Evolutionary conservation across 176 grass and related monocot genomes (phyloP).

Genomic region (Areca catechu): DNA sequence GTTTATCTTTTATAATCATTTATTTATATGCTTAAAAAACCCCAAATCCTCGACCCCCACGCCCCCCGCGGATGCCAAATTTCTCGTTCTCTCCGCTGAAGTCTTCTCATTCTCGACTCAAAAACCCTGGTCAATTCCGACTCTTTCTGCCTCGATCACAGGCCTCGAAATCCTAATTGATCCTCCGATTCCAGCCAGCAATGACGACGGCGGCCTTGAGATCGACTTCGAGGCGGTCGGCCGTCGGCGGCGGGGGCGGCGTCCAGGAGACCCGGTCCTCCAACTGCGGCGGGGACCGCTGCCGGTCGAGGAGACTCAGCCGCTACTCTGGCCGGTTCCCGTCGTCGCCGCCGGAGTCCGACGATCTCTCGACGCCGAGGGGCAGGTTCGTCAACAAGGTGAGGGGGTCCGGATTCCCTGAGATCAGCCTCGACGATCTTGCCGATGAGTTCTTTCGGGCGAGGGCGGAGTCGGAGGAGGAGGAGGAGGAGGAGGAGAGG

Average conservation of each 20-base stretch:
- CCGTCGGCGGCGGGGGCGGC: conserved; percentile 5
- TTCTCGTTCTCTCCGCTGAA: no score
- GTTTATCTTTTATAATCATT: no score
- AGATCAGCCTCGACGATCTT: conserved; percentile 91
- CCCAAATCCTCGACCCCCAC: no score
- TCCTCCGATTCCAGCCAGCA: background rate
- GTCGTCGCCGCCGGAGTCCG: conserved; percentile 37
- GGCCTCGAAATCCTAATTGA: background rate
- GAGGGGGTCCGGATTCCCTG: conserved; percentile 19
- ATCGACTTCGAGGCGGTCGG: conserved; percentile 15
- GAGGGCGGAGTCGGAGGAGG: conserved; percentile 82
- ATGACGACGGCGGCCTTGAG: conserved; percentile 20
- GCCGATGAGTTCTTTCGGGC: conserved; percentile 87
- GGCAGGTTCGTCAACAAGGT: conserved; percentile 69
- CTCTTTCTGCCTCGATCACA: no score
- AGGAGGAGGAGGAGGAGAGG: conserved; percentile 27
- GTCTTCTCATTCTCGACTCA: no score
- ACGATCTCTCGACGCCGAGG: conserved; percentile 46
- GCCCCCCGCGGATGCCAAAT: no score
- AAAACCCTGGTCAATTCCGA: no score
- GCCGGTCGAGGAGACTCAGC: conserved; percentile 74
- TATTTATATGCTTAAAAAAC: no score
- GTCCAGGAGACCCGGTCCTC: conserved; percentile 22
- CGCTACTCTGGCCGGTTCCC: conserved; percentile 32
- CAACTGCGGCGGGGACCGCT: conserved; percentile 17